Conservation (phyloP, 768 basidiomycete genomes). For the Lentinula raphanica region DNA sequence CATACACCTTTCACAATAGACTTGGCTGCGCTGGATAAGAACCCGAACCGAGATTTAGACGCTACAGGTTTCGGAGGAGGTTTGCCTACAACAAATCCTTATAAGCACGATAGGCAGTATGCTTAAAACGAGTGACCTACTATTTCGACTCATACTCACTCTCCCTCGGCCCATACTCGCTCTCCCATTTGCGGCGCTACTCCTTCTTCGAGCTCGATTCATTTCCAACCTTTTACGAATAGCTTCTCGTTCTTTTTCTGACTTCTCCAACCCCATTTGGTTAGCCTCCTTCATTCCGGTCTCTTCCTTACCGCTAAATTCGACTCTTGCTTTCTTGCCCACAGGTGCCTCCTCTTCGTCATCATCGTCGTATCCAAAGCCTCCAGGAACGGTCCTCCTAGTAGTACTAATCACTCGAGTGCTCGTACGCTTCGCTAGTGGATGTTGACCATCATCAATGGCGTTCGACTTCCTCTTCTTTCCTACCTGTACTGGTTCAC, state of each 20-base stretch:
- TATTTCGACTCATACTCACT: conserved; percentile 33
- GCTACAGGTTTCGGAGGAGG: conserved; percentile 32
- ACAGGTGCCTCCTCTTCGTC: conserved; percentile 26
- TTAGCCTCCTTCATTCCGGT: conserved; percentile 29
- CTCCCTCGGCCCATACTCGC: conserved; percentile 24
- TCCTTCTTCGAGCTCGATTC: conserved; percentile 64
- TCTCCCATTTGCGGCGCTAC: conserved; percentile 48
- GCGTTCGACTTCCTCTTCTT: conserved; percentile 54
- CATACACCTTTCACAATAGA: conserved; percentile 69
- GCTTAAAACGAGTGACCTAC: conserved; percentile 26
- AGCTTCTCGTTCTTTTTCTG: conserved; percentile 49
- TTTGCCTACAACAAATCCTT: conserved; percentile 25
- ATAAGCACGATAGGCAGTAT: not conserved
- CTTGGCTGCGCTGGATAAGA: conserved; percentile 64
- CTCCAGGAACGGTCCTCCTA: conserved; percentile 47
- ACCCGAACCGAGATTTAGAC: conserved; percentile 57
- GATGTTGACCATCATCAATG: conserved; percentile 27
- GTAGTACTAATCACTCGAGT: conserved; percentile 46
- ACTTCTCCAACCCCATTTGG: conserved; percentile 27
- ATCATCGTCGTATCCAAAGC: conserved; percentile 53
- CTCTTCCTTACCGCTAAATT: conserved; percentile 25
- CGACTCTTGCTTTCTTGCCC: conserved; percentile 4
- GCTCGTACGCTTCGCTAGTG: conserved; percentile 18
- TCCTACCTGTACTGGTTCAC: conserved; percentile 21
- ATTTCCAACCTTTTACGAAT: conserved; percentile 61